Evolutionary conservation across 1,284 basidiomycete genomes (phyloP).

Genomic region (Austropuccinia psidii): DNA sequence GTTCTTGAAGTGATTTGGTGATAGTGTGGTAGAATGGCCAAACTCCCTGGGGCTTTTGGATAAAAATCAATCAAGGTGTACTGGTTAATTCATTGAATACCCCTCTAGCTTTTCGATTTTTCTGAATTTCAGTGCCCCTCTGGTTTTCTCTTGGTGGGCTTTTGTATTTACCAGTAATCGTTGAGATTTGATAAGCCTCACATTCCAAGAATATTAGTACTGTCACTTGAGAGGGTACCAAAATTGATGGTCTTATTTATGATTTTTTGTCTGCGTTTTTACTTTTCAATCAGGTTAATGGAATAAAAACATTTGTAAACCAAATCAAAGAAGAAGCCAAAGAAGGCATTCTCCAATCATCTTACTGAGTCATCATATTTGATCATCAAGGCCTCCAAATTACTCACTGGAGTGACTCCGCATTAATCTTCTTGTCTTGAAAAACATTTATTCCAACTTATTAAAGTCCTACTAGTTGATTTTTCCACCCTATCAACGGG

Average conservation of each 20-base stretch:
- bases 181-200: slow-evolving; percentile 74
- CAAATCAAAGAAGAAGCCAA: slow-evolving; percentile 37
- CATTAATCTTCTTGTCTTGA: slow-evolving; percentile 53
- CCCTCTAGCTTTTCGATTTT: slow-evolving; percentile 78
- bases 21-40: slow-evolving; percentile 71
- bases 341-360: slow-evolving; percentile 40
- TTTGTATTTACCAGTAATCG: slow-evolving; percentile 83
- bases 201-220: slow-evolving; percentile 58
- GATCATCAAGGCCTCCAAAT: slow-evolving; percentile 9
- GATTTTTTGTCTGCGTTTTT: slow-evolving; percentile 79
- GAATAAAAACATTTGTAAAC: slow-evolving; percentile 72
- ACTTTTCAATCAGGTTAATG: slow-evolving; percentile 74
- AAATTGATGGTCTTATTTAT: slow-evolving; percentile 87
- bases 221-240: slow-evolving; percentile 68
- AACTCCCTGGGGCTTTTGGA: slow-evolving; percentile 72
- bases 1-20: slow-evolving; percentile 82
- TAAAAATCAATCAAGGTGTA: slow-evolving; percentile 37
- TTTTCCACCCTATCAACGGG: slow-evolving; percentile 83
- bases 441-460: slow-evolving; percentile 83
- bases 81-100: slow-evolving; percentile 67
- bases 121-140: slow-evolving; percentile 73
- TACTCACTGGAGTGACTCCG: slow-evolving; percentile 10
- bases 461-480: slow-evolving; percentile 93
- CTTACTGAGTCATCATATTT: slow-evolving; percentile 23
- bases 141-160: slow-evolving; percentile 89